phyloP scores from a whole-genome alignment of 2,329 filamentous ascomycete genomes.

The Ophiosphaerella korrae region DNA sequence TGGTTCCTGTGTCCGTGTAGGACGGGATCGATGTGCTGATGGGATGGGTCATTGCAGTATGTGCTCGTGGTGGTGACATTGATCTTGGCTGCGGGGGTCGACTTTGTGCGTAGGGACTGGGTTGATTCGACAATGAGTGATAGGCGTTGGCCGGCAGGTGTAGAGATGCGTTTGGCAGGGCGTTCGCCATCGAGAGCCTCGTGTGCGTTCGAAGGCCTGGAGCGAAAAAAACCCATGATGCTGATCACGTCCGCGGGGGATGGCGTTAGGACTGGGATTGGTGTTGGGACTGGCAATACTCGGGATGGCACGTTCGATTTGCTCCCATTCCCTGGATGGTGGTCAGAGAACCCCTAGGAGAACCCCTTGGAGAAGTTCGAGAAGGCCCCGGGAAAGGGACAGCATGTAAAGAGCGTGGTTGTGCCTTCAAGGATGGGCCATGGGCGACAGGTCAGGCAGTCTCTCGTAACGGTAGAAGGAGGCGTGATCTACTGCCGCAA shows the following conservation, averaged over 20 bases:
- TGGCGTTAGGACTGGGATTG: constrained; percentile 1
- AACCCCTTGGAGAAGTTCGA: background rate
- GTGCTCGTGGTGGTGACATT: constrained; percentile 34
- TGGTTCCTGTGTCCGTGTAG: constrained; percentile 21
- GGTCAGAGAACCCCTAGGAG: background rate
- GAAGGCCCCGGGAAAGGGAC: background rate
- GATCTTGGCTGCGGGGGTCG: constrained; percentile 30
- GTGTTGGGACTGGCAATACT: constrained; percentile 1
- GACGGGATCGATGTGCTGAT: constrained; percentile 28
- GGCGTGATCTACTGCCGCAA: constrained; percentile 4
- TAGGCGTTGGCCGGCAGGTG: constrained; percentile 49
- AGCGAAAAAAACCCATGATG: constrained; percentile 35
- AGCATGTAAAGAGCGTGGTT: background rate
- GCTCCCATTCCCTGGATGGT: background rate
- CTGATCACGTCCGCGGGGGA: background rate
- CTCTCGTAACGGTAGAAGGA: background rate
- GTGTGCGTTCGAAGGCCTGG: constrained; percentile 28
- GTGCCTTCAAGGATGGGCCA: constrained; percentile 1
- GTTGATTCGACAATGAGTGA: constrained; percentile 49
- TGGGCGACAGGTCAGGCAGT: background rate
- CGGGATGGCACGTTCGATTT: background rate
- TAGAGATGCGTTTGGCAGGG: constrained; percentile 49
- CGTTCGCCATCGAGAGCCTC: constrained; percentile 32
- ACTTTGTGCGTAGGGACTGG: constrained; percentile 21
- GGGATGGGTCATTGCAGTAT: constrained; percentile 35